These are phyloP conservation scores for Maudiozyma serrabonitensis DNA, from an alignment of 805 yeast genomes.

Conservation along the genomic window DNA sequence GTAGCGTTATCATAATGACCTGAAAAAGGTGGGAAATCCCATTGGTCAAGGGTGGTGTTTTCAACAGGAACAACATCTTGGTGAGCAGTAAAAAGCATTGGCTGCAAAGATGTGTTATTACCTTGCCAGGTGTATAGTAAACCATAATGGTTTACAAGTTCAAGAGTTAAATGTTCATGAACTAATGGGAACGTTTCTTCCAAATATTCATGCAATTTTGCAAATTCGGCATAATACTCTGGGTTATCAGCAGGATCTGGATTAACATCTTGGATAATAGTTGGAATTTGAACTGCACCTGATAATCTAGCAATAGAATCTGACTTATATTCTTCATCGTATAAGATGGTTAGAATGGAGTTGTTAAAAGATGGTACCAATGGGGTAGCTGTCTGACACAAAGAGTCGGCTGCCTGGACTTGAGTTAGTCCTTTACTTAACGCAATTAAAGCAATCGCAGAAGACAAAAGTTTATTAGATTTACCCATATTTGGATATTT, in stretches of 20 bases:
- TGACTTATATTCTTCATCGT: constrained; percentile 31
- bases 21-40: constrained; percentile 61
- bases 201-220: constrained; percentile 44
- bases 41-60: constrained; percentile 42
- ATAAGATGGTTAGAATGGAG: constrained; percentile 19
- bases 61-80: constrained; percentile 84
- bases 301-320: constrained; percentile 36
- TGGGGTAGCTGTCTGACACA: constrained; percentile 3
- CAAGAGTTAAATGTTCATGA: constrained; percentile 38
- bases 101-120: constrained; percentile 40
- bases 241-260: constrained; percentile 27
- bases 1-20: constrained; percentile 55
- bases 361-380: constrained; percentile 17
- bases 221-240: constrained; percentile 35
- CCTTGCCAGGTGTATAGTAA: constrained; percentile 62
- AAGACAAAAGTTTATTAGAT: no score
- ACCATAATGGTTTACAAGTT: constrained; percentile 54
- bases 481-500: no score
- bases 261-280: constrained; percentile 50
- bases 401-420: no score
- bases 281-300: constrained; percentile 55
- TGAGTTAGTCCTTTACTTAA: no score
- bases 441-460: no score
- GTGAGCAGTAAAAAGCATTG: constrained; percentile 66
- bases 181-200: constrained; percentile 49